phyloP scores from a whole-genome alignment of 805 yeast genomes.

The Spathaspora hagerdaliae region DNA sequence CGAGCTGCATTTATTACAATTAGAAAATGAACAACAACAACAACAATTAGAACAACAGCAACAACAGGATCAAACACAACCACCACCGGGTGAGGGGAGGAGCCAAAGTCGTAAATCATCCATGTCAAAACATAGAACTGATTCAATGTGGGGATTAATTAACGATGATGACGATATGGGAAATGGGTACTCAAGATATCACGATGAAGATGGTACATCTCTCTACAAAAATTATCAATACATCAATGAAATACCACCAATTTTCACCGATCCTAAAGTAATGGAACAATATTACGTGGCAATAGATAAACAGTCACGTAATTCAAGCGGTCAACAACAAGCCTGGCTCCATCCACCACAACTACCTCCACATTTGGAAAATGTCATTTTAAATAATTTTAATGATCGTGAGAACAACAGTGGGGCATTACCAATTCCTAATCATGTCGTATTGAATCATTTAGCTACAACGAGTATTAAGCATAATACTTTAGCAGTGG shows the following conservation, averaged over 20 bases:
- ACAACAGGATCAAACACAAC: conserved; percentile 5
- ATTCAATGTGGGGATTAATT: conserved; percentile 60
- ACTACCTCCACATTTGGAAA: conserved; percentile 93
- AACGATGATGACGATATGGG: conserved; percentile 81
- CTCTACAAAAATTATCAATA: conserved; percentile 32
- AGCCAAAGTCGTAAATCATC: conserved; percentile 25
- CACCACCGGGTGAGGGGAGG: conserved; percentile 3
- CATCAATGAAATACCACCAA: conserved; percentile 72
- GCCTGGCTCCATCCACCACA: conserved; percentile 89
- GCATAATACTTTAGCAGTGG: conserved; percentile 91
- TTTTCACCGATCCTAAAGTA: conserved; percentile 78
- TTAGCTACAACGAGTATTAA: conserved; percentile 94
- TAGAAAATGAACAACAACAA: conserved; percentile 14
- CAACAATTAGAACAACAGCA: conserved; percentile 9
- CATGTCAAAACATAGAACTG: conserved; percentile 36
- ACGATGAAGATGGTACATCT: conserved; percentile 47
- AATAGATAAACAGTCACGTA: conserved; percentile 64
- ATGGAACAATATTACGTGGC: conserved; percentile 84
- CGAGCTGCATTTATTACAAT: conserved; percentile 25
- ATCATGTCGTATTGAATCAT: conserved; percentile 91
- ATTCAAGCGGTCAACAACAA: conserved; percentile 51
- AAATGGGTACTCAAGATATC: conserved; percentile 71
- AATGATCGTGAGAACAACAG: conserved; percentile 65
- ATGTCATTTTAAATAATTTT: conserved; percentile 80
- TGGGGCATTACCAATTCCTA: conserved; percentile 89